Conservation (phyloP, 352 stramenopile species). For the Phytophthora parvispora region DNA sequence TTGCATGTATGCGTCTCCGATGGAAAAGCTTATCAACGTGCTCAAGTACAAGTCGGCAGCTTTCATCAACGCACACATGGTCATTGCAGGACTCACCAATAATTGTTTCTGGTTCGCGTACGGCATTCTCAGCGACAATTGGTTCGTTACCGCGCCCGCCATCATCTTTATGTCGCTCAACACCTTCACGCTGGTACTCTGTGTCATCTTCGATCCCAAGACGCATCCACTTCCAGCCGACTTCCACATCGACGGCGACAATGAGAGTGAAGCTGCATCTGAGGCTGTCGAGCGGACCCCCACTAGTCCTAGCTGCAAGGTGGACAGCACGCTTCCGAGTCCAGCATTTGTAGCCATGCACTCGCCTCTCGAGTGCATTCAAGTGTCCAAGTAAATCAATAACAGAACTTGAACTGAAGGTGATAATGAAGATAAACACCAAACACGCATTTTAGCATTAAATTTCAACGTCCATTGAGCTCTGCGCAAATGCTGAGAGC, state of each 20-base stretch:
- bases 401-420: too few species aligned
- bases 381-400: too few species aligned
- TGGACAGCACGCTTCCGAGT: not conserved
- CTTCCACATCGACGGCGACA: constrained; percentile 9
- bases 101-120: constrained; percentile 52
- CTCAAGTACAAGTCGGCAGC: constrained; percentile 44
- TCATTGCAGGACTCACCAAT: constrained; percentile 50
- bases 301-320: too few species aligned
- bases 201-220: constrained; percentile 34
- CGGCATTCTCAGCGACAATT: constrained; percentile 37
- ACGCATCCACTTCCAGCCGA: constrained; percentile 22
- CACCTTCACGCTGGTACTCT: constrained; percentile 36
- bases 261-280: too few species aligned
- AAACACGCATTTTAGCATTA: too few species aligned
- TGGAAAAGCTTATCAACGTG: constrained; percentile 53
- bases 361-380: too few species aligned
- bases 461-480: too few species aligned
- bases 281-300: constrained; percentile 15
- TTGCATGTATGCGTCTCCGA: constrained; percentile 45
- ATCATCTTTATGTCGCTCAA: constrained; percentile 42
- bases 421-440: too few species aligned
- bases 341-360: constrained; percentile 20
- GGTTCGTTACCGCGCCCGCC: constrained; percentile 41
- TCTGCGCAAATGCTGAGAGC: too few species aligned
- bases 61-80: constrained; percentile 63